These are phyloP conservation scores for Suillus subaureus DNA, from an alignment of 768 basidiomycete genomes.

Conservation along the genomic window DNA sequence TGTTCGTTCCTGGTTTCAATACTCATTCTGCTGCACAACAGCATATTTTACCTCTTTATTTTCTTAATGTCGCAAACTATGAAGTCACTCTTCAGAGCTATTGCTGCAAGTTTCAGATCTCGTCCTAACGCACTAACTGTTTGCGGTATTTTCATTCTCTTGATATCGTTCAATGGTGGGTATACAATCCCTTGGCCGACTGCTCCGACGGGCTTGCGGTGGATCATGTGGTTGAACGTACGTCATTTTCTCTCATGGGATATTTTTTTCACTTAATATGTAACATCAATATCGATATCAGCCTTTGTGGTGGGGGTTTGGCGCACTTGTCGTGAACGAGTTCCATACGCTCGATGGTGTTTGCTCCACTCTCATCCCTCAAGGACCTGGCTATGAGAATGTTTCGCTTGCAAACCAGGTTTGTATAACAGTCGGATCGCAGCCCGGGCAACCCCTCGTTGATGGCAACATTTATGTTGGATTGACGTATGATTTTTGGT, in stretches of 20 bases:
- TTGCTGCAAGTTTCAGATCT: constrained; percentile 60
- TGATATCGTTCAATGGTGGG: too few relatives aligned
- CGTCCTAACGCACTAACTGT: too few relatives aligned
- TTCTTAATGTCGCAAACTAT: constrained; percentile 62
- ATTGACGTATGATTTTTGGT: constrained; percentile 44
- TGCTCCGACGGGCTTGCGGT: too few relatives aligned
- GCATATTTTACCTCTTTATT: constrained; percentile 63
- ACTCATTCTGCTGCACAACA: constrained; percentile 24
- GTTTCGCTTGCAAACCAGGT: constrained; percentile 66
- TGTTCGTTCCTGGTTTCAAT: background rate
- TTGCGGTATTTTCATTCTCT: too few relatives aligned
- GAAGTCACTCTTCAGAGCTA: constrained; percentile 73
- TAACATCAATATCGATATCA: too few relatives aligned
- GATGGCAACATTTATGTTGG: constrained; percentile 58
- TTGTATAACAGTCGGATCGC: constrained; percentile 70
- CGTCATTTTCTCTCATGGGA: too few relatives aligned
- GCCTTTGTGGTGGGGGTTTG: constrained; percentile 43
- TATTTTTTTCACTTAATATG: too few relatives aligned
- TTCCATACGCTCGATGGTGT: constrained; percentile 68
- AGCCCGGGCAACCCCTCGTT: constrained; percentile 59
- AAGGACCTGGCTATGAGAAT: constrained; percentile 61
- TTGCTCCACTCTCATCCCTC: constrained; percentile 61
- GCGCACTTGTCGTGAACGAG: constrained; percentile 79
- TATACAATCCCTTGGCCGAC: too few relatives aligned
- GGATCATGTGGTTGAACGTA: too few relatives aligned